Percentiles rank a stretch among this genome's conserved stretches.
phyloP scores from a whole-genome alignment of 108 stramenopile species.

The Fistulifera solaris region DNA sequence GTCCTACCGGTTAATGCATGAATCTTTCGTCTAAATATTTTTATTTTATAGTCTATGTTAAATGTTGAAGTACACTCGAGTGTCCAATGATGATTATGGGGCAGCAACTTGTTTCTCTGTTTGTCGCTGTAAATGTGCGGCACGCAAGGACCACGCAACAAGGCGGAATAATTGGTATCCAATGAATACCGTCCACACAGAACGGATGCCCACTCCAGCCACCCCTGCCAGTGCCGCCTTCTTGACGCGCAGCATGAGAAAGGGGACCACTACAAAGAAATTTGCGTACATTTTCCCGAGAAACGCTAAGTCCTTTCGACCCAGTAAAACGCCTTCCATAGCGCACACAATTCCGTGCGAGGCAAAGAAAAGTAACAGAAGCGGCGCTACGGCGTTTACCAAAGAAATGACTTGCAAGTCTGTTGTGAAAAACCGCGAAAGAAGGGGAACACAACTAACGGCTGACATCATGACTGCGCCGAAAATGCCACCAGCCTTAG shows the following conservation, averaged over 20 bases:
- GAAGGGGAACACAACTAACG: slow-evolving; percentile 41
- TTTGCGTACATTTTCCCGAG: slow-evolving; percentile 56
- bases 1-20: too few species aligned
- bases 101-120: slow-evolving; percentile 1
- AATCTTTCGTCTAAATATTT: too few species aligned
- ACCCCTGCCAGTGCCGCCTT: slow-evolving; percentile 38
- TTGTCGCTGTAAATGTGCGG: slow-evolving; percentile 1
- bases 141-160: slow-evolving; percentile 3
- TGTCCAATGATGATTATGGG: too few species aligned
- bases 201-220: slow-evolving; percentile 33
- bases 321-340: slow-evolving; percentile 64
- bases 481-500: slow-evolving; percentile 53
- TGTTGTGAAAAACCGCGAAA: slow-evolving; percentile 58
- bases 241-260: slow-evolving; percentile 69
- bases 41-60: too few species aligned
- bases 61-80: too few species aligned
- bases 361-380: slow-evolving; percentile 42
- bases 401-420: slow-evolving; percentile 50
- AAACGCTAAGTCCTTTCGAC: slow-evolving; percentile 68
- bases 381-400: slow-evolving; percentile 56
- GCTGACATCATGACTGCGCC: slow-evolving; percentile 50
- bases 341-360: slow-evolving; percentile 39
- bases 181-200: slow-evolving; percentile 63
- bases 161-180: slow-evolving; percentile 55
- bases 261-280: slow-evolving; percentile 67